Evolutionary conservation across 805 yeast species (phyloP).

Genomic region (Myxozyma kluyveri): DNA sequence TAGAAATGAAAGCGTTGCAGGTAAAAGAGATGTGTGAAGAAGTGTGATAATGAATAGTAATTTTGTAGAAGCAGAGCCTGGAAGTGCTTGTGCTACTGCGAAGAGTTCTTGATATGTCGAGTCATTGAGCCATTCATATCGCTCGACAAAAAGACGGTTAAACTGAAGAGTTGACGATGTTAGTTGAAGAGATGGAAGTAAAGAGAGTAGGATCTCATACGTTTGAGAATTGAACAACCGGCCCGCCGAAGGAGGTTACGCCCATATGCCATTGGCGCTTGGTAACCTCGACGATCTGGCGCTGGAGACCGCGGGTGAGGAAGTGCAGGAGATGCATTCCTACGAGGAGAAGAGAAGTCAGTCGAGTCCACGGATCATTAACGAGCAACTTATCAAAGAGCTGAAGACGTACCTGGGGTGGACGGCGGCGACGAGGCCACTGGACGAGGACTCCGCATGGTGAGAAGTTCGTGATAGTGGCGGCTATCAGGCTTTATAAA

Average conservation of each 20-base stretch:
- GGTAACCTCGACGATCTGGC: conserved; percentile 22
- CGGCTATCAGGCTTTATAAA: no score
- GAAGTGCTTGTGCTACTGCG: conserved; percentile 23
- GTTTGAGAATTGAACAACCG: conserved; percentile 24
- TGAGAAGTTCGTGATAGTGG: no score
- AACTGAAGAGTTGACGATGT: conserved; percentile 13
- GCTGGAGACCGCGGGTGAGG: no score
- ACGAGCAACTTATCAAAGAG: no score
- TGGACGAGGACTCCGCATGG: no score
- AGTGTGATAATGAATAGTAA: conserved; percentile 23
- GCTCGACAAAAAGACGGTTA: conserved; percentile 18
- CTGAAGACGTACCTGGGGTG: no score
- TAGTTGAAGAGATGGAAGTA: not conserved
- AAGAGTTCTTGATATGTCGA: conserved; percentile 23
- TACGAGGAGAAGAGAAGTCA: no score
- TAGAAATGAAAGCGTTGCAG: conserved; percentile 21
- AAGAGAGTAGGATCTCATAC: conserved; percentile 8
- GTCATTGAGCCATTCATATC: conserved; percentile 23
- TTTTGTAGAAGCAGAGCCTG: conserved; percentile 29
- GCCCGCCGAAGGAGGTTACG: conserved; percentile 23
- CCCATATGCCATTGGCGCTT: conserved; percentile 27
- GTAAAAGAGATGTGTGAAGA: conserved; percentile 20
- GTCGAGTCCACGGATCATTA: no score
- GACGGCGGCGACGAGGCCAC: no score
- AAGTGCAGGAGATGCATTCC: no score